These are phyloP conservation scores for Exidia glandulosa DNA, from an alignment of 768 basidiomycete genomes.

Conservation along the genomic window DNA sequence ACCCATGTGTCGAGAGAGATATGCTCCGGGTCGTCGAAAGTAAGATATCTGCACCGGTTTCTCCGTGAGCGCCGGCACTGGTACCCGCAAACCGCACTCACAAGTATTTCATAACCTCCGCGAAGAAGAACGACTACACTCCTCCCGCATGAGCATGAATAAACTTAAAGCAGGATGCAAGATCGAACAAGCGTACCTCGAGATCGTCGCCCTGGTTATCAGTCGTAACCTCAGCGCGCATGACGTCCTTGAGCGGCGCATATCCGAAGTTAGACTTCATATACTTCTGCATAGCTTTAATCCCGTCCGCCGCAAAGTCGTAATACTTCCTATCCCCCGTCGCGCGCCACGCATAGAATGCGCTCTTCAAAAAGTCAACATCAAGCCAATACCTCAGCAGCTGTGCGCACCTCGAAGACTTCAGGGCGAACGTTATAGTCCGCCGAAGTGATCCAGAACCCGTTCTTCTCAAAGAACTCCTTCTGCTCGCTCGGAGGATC, in stretches of 20 bases:
- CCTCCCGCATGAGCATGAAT: slow-evolving; percentile 40
- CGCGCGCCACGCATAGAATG: slow-evolving; percentile 62
- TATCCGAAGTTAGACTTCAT: slow-evolving; percentile 20
- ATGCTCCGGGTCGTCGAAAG: slow-evolving; percentile 57
- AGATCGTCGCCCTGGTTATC: background rate
- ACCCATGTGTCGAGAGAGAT: slow-evolving; percentile 46
- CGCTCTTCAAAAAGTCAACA: background rate
- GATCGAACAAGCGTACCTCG: background rate
- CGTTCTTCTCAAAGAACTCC: slow-evolving; percentile 47
- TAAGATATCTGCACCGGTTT: slow-evolving; percentile 50
- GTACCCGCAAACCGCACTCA: slow-evolving; percentile 15
- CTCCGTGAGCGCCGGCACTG: background rate
- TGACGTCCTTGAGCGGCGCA: slow-evolving; percentile 48
- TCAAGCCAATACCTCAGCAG: background rate
- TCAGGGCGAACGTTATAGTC: slow-evolving; percentile 63
- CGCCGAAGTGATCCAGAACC: slow-evolving; percentile 43
- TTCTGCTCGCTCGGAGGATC: slow-evolving; percentile 26
- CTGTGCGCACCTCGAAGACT: slow-evolving; percentile 57
- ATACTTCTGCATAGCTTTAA: slow-evolving; percentile 12
- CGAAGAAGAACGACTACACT: slow-evolving; percentile 62
- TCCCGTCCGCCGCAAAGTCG: slow-evolving; percentile 47
- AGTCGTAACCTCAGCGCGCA: slow-evolving; percentile 17
- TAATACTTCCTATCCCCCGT: slow-evolving; percentile 63
- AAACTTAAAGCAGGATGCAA: background rate
- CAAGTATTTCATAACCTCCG: slow-evolving; percentile 70